Percentiles rank a stretch among this genome's conserved stretches.
Conservation (phyloP, 306 rosid genomes). For the Cucurbita ficifolia region DNA sequence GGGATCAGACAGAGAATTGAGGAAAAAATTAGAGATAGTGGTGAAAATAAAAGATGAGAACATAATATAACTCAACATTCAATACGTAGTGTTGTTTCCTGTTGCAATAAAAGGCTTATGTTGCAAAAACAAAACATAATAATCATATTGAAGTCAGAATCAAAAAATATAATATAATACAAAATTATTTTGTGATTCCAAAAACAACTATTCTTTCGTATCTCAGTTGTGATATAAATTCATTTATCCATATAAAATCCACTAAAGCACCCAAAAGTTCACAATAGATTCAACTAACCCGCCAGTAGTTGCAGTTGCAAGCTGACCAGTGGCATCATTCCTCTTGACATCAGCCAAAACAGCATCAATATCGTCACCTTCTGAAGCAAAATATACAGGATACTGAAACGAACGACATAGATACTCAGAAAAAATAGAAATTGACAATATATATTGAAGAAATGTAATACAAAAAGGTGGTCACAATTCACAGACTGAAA, state of each 20-base stretch:
- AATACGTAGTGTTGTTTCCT: background rate
- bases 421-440: background rate
- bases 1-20: background rate
- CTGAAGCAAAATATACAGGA: constrained; percentile 95
- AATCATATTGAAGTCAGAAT: background rate
- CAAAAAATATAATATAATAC: background rate
- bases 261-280: background rate
- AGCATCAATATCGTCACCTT: constrained; percentile 52
- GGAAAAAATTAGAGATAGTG: background rate
- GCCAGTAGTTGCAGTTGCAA: constrained; percentile 97
- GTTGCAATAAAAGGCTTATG: background rate
- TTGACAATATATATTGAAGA: background rate
- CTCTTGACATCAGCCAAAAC: constrained; percentile 75
- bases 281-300: constrained; percentile 47
- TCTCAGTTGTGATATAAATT: background rate
- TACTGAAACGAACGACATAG: constrained; percentile 45
- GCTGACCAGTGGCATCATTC: constrained; percentile 90
- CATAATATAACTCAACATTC: background rate
- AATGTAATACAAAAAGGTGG: background rate
- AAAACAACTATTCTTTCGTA: background rate
- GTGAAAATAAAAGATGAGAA: background rate
- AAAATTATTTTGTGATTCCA: background rate
- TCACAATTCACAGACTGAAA: background rate
- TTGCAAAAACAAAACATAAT: background rate
- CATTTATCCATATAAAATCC: background rate